These are phyloP conservation scores for Fusarium sp. DNA, from an alignment of 2,329 filamentous ascomycete species.

Conservation along the genomic window DNA sequence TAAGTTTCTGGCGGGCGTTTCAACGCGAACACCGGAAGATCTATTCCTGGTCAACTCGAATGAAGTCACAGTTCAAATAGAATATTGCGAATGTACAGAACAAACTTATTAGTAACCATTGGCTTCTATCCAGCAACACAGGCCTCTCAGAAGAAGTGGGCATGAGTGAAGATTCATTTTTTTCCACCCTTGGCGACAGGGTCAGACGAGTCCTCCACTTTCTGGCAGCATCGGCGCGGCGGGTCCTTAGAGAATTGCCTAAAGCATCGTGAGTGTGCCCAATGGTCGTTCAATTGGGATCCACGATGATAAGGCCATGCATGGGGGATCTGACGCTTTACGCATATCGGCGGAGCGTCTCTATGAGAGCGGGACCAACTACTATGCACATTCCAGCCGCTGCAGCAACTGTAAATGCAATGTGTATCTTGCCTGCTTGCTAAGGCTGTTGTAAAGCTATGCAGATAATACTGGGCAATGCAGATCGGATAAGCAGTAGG, in stretches of 20 bases:
- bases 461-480: conserved; percentile 18
- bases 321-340: conserved; percentile 50
- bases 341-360: conserved; percentile 43
- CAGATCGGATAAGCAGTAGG: conserved; percentile 32
- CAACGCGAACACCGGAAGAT: background rate
- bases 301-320: conserved; percentile 50
- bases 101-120: conserved; percentile 13
- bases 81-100: background rate
- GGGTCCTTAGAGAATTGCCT: conserved; percentile 26
- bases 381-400: conserved; percentile 16
- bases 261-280: conserved; percentile 29
- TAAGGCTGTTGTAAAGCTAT: conserved; percentile 10
- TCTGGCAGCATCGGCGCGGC: conserved; percentile 25
- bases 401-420: conserved; percentile 15
- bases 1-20: background rate
- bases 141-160: background rate
- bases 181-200: conserved; percentile 22
- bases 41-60: background rate
- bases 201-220: conserved; percentile 27
- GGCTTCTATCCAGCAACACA: background rate
- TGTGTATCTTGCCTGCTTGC: conserved; percentile 5
- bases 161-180: conserved; percentile 24
- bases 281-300: conserved; percentile 35
- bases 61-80: background rate
- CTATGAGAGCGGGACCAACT: conserved; percentile 41